Evolutionary conservation across 768 basidiomycete genomes (phyloP).

Genomic region (Mycena galopus): DNA sequence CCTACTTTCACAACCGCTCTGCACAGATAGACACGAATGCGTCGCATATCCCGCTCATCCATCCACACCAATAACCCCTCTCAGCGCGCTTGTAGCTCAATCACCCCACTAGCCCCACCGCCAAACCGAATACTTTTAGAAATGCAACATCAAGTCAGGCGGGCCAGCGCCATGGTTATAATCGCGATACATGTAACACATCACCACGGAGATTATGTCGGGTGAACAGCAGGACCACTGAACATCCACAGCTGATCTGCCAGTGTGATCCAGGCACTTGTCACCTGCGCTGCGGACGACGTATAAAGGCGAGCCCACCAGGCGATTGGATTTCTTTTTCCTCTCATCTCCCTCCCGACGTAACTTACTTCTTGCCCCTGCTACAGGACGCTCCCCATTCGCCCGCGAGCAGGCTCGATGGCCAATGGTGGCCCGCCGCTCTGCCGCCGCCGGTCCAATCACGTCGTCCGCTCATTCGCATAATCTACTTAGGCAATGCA

Average conservation of each 20-base stretch:
- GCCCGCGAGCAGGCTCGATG: not conserved
- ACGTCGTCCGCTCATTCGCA: not conserved
- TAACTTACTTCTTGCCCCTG: conserved; percentile 2
- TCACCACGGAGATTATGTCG: conserved; percentile 33
- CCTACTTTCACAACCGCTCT: too few species aligned
- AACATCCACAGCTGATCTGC: conserved; percentile 31
- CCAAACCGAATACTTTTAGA: not conserved
- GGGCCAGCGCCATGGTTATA: conserved; percentile 25
- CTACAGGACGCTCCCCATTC: not conserved
- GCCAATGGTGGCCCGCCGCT: not conserved
- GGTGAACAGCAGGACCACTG: conserved; percentile 22
- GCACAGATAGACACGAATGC: not conserved
- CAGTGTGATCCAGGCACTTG: conserved; percentile 32
- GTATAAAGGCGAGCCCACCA: conserved; percentile 24
- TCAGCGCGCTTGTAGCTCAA: not conserved
- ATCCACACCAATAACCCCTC: not conserved
- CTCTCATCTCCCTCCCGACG: not conserved
- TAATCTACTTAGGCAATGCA: not conserved
- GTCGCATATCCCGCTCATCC: not conserved
- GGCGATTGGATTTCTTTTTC: conserved; percentile 19
- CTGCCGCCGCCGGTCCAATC: conserved; percentile 6
- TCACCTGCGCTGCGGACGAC: conserved; percentile 31
- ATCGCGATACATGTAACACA: conserved; percentile 23
- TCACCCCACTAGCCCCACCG: conserved; percentile 25
- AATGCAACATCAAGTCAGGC: conserved; percentile 27